A percentile compares a stretch with the other conserved stretches of the same genome.
phyloP scores from a whole-genome alignment of 1,284 basidiomycete genomes.

The Baeospora myosura region DNA sequence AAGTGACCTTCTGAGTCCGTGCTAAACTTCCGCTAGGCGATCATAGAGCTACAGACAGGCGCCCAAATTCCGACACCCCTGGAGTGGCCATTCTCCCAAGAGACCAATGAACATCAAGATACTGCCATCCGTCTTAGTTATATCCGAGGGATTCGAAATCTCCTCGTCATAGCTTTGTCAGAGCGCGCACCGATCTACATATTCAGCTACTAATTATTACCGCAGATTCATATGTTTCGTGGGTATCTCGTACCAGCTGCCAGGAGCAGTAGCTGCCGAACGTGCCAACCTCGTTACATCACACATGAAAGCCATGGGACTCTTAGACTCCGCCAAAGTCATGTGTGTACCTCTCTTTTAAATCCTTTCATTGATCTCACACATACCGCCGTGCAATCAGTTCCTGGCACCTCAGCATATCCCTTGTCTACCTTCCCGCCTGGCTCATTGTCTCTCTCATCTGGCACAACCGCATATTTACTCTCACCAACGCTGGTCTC shows the following conservation, averaged over 20 bases:
- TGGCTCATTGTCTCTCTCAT: conserved; percentile 59
- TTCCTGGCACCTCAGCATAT: conserved; percentile 55
- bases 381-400: conserved; percentile 24
- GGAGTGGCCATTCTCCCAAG: conserved; percentile 66
- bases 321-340: conserved; percentile 58
- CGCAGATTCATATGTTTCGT: conserved; percentile 57
- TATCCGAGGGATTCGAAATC: conserved; percentile 47
- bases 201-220: neutral
- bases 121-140: conserved; percentile 56
- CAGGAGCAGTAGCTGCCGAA: conserved; percentile 59
- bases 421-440: conserved; percentile 51
- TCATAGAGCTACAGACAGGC: conserved; percentile 60
- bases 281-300: conserved; percentile 52
- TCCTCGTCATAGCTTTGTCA: conserved; percentile 61
- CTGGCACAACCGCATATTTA: conserved; percentile 64
- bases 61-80: conserved; percentile 43
- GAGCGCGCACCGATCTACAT: conserved; percentile 13
- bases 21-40: conserved; percentile 35
- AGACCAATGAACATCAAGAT: conserved; percentile 56
- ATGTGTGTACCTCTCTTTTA: conserved; percentile 29
- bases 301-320: conserved; percentile 71
- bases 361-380: neutral
- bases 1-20: conserved; percentile 3
- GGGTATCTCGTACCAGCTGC: conserved; percentile 67
- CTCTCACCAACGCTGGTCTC: conserved; percentile 50